Conservation (phyloP, 2,329 filamentous ascomycete species). For the Neonectria faginata region DNA sequence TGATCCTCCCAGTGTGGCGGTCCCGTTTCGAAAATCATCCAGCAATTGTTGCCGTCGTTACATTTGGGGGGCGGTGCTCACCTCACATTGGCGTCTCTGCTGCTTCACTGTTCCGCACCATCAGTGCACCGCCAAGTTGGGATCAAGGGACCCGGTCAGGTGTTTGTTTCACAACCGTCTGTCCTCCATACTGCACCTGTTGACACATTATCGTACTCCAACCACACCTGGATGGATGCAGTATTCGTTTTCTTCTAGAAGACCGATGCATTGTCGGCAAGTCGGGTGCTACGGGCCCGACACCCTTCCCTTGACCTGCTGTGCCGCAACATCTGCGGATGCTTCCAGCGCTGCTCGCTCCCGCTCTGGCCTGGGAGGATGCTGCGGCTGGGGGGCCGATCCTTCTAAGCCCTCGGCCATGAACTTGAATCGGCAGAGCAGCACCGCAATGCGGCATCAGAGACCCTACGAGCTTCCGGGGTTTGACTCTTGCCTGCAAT, state of each 20-base stretch:
- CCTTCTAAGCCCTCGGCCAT: conserved; percentile 24
- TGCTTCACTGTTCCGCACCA: neutral
- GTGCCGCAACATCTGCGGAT: conserved; percentile 11
- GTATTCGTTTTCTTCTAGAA: conserved; percentile 30
- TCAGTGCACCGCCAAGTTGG: conserved; percentile 29
- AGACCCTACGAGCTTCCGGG: conserved; percentile 13
- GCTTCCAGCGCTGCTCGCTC: conserved; percentile 6
- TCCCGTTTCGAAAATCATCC: conserved; percentile 22
- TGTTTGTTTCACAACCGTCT: conserved; percentile 36
- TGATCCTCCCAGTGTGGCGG: conserved; percentile 32
- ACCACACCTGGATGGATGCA: conserved; percentile 29
- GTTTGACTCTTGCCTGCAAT: conserved; percentile 3
- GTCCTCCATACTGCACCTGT: neutral
- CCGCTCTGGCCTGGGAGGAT: conserved; percentile 13
- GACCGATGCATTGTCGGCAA: conserved; percentile 8
- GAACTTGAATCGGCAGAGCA: conserved; percentile 2
- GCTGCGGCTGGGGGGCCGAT: conserved; percentile 20
- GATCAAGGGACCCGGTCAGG: conserved; percentile 27
- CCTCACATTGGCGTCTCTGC: neutral
- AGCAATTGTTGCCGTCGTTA: conserved; percentile 15
- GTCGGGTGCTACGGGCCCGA: conserved; percentile 12
- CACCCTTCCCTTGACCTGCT: conserved; percentile 13
- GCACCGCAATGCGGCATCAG: conserved; percentile 6
- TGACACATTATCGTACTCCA: neutral
- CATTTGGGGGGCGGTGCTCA: conserved; percentile 21